A percentile compares a stretch with the other conserved stretches of the same genome.
These are phyloP conservation scores for Gynandropsis gynandra DNA, from an alignment of 345 rosid species.

Conservation along the genomic window DNA sequence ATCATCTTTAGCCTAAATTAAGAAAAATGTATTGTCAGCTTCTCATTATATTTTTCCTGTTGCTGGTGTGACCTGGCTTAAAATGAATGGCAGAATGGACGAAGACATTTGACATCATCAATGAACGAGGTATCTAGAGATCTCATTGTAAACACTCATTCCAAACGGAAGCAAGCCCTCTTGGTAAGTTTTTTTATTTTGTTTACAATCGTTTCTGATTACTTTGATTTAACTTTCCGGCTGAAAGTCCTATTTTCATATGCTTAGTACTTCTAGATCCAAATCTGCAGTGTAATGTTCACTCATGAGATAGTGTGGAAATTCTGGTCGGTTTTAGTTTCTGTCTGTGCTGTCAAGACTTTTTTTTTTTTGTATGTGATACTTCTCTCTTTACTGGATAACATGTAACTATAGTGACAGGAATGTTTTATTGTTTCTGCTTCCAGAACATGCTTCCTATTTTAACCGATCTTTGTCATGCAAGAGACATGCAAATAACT, in stretches of 20 bases:
- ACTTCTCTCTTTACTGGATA: constrained; percentile 7
- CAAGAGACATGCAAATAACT: constrained; percentile 63
- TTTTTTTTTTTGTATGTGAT: background rate
- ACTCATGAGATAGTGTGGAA: background rate
- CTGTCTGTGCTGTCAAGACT: background rate
- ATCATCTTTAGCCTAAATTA: constrained; percentile 3
- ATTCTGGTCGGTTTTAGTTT: constrained; percentile 1
- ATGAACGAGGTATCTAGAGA: constrained; percentile 98
- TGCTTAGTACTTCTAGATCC: constrained; percentile 4
- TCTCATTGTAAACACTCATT: constrained; percentile 82
- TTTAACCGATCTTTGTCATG: constrained; percentile 66
- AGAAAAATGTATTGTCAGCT: background rate
- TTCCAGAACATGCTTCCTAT: constrained; percentile 85
- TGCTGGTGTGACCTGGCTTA: constrained; percentile 19
- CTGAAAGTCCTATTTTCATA: background rate
- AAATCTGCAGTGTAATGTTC: constrained; percentile 11
- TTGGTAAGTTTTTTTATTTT: constrained; percentile 41
- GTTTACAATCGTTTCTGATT: constrained; percentile 6
- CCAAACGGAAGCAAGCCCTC: constrained; percentile 92
- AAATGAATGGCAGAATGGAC: constrained; percentile 67
- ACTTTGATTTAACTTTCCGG: background rate
- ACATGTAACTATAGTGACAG: constrained; percentile 1
- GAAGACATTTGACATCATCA: constrained; percentile 85
- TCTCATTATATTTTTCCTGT: constrained; percentile 10
- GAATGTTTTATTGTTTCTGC: constrained; percentile 17